A percentile compares a stretch with the other conserved stretches of the same genome.
Evolutionary conservation across 202 grass and related monocot species (phyloP).

Genomic region (Saccharum hybrid): DNA sequence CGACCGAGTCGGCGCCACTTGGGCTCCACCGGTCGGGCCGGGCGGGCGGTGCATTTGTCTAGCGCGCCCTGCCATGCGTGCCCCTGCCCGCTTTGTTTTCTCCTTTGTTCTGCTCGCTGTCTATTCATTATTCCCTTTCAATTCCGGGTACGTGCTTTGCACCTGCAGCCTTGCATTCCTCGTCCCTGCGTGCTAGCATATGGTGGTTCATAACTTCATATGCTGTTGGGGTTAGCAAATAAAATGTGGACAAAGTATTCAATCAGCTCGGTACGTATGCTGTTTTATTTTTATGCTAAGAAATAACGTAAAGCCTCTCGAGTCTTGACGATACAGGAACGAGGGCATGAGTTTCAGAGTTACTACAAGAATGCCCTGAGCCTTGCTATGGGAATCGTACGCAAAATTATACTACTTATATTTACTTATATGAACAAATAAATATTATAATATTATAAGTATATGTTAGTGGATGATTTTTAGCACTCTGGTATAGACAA

Average conservation of each 20-base stretch:
- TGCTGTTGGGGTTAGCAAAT: neutral
- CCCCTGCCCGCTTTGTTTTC: neutral
- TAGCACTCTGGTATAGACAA: no score
- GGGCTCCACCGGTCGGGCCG: conserved; percentile 32
- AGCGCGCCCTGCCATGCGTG: neutral
- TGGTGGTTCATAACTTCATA: conserved; percentile 36
- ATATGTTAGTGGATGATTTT: no score
- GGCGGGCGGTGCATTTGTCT: conserved; percentile 45
- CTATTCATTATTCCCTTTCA: neutral
- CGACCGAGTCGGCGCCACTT: conserved; percentile 10
- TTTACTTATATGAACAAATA: no score
- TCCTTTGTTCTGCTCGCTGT: conserved; percentile 22
- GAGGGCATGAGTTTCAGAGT: no score
- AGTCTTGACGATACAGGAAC: no score
- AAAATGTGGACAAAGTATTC: neutral
- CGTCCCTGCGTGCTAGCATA: neutral
- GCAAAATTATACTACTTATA: no score
- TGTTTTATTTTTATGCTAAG: conserved; percentile 4
- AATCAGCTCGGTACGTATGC: no score
- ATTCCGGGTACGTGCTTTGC: conserved; percentile 13
- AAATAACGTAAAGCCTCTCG: no score
- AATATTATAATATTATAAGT: no score
- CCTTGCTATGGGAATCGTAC: no score
- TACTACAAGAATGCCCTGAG: no score
- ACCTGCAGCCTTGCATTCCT: no score